Evolutionary conservation across 495 filamentous ascomycete genomes (phyloP).

Genomic region (Penicillium verhagenii): DNA sequence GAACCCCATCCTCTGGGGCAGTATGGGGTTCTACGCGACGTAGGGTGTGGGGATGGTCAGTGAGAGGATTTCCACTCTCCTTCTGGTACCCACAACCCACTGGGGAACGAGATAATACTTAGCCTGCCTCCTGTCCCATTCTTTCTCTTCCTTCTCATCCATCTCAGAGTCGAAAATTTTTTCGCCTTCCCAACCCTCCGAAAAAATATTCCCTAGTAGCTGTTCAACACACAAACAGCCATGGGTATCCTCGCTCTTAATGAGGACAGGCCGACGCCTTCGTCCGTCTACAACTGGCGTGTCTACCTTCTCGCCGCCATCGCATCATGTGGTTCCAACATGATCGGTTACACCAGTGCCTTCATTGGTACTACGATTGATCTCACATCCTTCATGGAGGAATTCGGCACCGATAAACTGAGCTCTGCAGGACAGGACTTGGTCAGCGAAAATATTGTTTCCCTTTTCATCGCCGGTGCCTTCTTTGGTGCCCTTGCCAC

Average conservation of each 20-base stretch:
- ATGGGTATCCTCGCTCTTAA: constrained; percentile 60
- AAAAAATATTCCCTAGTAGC: constrained; percentile 12
- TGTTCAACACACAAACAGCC: constrained; percentile 22
- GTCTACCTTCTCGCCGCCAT: constrained; percentile 61
- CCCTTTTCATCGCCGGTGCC: constrained; percentile 65
- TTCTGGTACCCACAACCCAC: constrained; percentile 15
- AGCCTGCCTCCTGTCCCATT: constrained; percentile 16
- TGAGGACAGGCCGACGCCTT: constrained; percentile 65
- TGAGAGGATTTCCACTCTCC: constrained; percentile 21
- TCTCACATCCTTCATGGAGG: constrained; percentile 55
- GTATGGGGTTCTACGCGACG: constrained; percentile 27
- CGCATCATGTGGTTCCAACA: constrained; percentile 67
- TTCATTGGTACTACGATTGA: constrained; percentile 71
- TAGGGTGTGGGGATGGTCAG: constrained; percentile 32
- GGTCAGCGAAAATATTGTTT: constrained; percentile 66
- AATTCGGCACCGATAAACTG: constrained; percentile 55
- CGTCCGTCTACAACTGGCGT: constrained; percentile 73
- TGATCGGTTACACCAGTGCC: constrained; percentile 69
- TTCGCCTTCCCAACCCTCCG: constrained; percentile 1
- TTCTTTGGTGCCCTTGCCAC: constrained; percentile 66
- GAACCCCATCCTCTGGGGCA: constrained; percentile 34
- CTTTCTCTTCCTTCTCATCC: constrained; percentile 4
- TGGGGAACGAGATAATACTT: constrained; percentile 23
- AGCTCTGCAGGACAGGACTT: constrained; percentile 38
- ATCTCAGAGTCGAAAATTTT: constrained; percentile 3